Base-by-base conservation (phyloP, 2,329 filamentous ascomycete genomes). In the Monosporascus sp. region DNA sequence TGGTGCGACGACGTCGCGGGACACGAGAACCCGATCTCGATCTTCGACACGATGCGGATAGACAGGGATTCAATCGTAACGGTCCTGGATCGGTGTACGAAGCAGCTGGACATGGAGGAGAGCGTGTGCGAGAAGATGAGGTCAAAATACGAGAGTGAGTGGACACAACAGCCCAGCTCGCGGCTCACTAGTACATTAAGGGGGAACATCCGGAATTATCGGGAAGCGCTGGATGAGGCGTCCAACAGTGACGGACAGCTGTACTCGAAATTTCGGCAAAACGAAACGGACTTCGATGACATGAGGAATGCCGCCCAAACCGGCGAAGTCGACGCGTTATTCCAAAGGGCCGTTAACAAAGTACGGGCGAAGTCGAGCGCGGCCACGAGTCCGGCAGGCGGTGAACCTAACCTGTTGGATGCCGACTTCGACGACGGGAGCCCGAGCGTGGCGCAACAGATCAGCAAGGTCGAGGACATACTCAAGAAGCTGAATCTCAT, bases 111-210 rank as follows among this genome's bases (percentile, higher is more conserved):
- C 61, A 91, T 94, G 84, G 94, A 99, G 70, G 95, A 97, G 72
- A 95, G 90, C 52, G 90, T 97, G 0, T 99, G 94, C 68, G 94
- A 99, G 70, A 99, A 97, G 77, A 99, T 99, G 94, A 84, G 94
- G 47, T 95, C 91, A 14, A 99, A 99, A 69, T 97, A 97, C 68
- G 92, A 93, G 51, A 81, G 80, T 27, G 93, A 97, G 51, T 99
- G 94, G 94, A 96, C 90, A 18, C 94, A 99, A 65, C 94, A 99
- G 65, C 94, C 94, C 11, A 97, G 93, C 67, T 90, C 89, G 34
- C 81, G 90, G 52, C 79, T 99, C 41, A 99, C 93, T 1, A 85
- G 89, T 4, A 97, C 93, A 0, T 74, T 99, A 48, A 83, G 92
- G 51, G 86, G 84, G 54, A 94, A 99, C 66, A 88, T 97, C 50